A percentile compares a stretch with the other conserved stretches of the same genome.
Conservation (phyloP, 2,329 filamentous ascomycete genomes). For the Elsinoe perseae region DNA sequence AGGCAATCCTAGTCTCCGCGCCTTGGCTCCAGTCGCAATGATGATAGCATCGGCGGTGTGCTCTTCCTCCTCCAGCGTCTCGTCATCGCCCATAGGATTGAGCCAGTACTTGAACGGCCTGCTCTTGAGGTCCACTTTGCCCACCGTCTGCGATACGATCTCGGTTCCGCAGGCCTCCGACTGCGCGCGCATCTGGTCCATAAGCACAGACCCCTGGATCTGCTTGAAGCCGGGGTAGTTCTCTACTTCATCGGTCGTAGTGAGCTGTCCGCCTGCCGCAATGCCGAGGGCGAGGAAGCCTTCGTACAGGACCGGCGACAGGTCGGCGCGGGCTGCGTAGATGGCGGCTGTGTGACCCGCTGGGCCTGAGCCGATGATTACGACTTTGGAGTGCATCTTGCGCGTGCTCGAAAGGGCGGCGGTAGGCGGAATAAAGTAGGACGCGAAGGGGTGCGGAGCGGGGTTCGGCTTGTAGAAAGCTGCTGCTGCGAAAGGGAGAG, state of each 20-base stretch:
- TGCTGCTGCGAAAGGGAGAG: conserved; percentile 63
- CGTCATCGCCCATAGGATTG: conserved; percentile 68
- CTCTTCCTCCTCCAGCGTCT: conserved; percentile 56
- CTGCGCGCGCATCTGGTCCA: conserved; percentile 93
- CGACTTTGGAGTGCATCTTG: conserved; percentile 88
- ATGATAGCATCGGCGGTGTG: conserved; percentile 90
- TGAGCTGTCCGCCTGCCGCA: conserved; percentile 91
- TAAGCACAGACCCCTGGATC: conserved; percentile 79
- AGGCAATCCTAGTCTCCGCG: conserved; percentile 68
- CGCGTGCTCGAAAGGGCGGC: conserved; percentile 32
- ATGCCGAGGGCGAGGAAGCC: conserved; percentile 97
- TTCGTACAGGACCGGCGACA: conserved; percentile 94
- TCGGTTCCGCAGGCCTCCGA: conserved; percentile 86
- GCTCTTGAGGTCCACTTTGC: conserved; percentile 72
- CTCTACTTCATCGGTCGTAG: conserved; percentile 96
- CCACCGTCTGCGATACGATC: conserved; percentile 87
- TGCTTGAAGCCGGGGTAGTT: conserved; percentile 95
- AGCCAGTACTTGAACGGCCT: conserved; percentile 85
- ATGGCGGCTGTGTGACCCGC: conserved; percentile 96
- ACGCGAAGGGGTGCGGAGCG: conserved; percentile 35
- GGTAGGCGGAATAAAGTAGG: conserved; percentile 22
- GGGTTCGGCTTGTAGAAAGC: conserved; percentile 48
- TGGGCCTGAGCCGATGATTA: conserved; percentile 75
- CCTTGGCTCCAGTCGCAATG: conserved; percentile 90
- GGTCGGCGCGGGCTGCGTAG: conserved; percentile 87